Evolutionary conservation across 805 yeast species (phyloP).

Genomic region (Yarrowia sp.): DNA sequence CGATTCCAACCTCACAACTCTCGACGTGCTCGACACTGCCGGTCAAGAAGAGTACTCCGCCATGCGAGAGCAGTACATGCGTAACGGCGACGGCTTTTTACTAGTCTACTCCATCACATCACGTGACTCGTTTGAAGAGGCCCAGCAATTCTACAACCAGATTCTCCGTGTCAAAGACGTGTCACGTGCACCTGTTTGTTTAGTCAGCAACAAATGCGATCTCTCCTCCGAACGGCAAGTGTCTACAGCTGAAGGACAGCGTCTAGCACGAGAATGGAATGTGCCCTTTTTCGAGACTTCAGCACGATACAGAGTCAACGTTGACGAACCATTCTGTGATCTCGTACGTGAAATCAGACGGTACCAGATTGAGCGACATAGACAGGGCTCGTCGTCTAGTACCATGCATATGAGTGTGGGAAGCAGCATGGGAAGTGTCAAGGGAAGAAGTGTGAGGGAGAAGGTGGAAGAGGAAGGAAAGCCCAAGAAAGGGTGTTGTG

Average conservation of each 20-base stretch:
- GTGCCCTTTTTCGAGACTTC: constrained; percentile 78
- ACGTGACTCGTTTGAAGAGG: constrained; percentile 79
- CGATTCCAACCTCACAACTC: constrained; percentile 70
- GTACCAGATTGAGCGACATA: constrained; percentile 27
- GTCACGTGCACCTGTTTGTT: constrained; percentile 67
- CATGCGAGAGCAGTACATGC: constrained; percentile 90
- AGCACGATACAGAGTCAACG: constrained; percentile 88
- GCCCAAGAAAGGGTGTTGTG: constrained; percentile 18
- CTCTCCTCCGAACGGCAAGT: constrained; percentile 75
- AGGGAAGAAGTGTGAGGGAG: constrained; percentile 22
- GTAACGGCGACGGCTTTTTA: constrained; percentile 92
- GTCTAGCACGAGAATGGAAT: constrained; percentile 63
- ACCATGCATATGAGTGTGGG: constrained; percentile 19
- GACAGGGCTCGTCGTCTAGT: constrained; percentile 27
- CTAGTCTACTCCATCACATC: constrained; percentile 84
- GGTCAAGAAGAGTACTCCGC: constrained; percentile 97
- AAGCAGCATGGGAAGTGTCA: constrained; percentile 21
- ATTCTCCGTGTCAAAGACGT: constrained; percentile 62
- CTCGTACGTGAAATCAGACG: constrained; percentile 37
- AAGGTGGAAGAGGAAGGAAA: background rate
- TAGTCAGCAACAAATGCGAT: constrained; percentile 89
- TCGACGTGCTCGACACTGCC: constrained; percentile 94
- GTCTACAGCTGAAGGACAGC: constrained; percentile 78
- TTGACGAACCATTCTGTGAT: constrained; percentile 77
- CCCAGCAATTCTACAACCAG: constrained; percentile 74